These are phyloP conservation scores for Kwoniella sp. DNA, from an alignment of 768 basidiomycete species.

Conservation along the genomic window DNA sequence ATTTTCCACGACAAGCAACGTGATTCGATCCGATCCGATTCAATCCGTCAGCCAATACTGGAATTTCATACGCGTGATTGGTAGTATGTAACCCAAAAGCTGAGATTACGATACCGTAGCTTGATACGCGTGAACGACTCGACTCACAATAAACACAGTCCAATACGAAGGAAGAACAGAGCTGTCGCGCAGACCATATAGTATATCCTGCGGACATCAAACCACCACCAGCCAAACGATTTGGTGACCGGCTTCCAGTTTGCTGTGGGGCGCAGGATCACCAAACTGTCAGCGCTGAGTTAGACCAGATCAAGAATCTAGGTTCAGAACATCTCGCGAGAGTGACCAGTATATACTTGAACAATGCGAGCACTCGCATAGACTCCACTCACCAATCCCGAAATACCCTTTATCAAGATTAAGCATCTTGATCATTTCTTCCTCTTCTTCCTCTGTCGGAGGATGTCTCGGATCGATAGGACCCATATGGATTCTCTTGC, in stretches of 20 bases:
- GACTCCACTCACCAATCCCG: slow-evolving; percentile 12
- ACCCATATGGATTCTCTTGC: slow-evolving; percentile 8
- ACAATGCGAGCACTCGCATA: too few relatives aligned
- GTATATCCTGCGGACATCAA: slow-evolving; percentile 23
- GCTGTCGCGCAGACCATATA: slow-evolving; percentile 16
- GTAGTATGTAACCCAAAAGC: too few relatives aligned
- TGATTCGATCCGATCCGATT: too few relatives aligned
- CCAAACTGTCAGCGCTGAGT: too few relatives aligned
- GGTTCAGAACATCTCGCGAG: too few relatives aligned
- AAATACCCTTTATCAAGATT: slow-evolving; percentile 20
- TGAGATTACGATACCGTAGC: too few relatives aligned
- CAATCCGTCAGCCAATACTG: too few relatives aligned
- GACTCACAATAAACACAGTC: slow-evolving; percentile 26
- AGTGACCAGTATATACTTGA: too few relatives aligned
- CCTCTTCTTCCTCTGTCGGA: slow-evolving; percentile 12
- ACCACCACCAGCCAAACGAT: slow-evolving; percentile 25
- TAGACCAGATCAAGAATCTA: background rate
- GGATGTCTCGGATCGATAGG: slow-evolving; percentile 10
- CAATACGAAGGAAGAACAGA: slow-evolving; percentile 18
- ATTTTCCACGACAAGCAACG: too few relatives aligned
- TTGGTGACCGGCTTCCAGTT: slow-evolving; percentile 20
- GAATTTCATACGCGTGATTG: too few relatives aligned
- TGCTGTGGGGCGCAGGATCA: background rate
- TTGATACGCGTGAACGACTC: background rate
- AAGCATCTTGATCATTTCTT: slow-evolving; percentile 20